Conservation (phyloP, 2,329 filamentous ascomycete species). For the Phoma herbarum region DNA sequence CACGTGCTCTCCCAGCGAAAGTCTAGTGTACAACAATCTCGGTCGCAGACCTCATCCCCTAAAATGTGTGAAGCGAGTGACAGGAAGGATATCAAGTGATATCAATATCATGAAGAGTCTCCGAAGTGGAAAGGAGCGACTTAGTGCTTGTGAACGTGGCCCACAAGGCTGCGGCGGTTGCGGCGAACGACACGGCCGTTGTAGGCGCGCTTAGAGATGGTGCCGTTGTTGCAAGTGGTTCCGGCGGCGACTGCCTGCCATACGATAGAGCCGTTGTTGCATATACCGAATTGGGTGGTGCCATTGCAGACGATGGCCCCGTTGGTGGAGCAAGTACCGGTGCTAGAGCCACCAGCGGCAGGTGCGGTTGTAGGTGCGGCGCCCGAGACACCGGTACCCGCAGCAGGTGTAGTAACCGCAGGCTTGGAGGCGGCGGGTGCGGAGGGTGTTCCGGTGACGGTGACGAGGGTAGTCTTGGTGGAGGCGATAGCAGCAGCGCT, state of each 20-base stretch:
- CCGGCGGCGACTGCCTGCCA: conserved; percentile 56
- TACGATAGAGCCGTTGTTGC: conserved; percentile 53
- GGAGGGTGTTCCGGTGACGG: conserved; percentile 34
- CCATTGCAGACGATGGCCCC: conserved; percentile 55
- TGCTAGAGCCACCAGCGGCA: conserved; percentile 1
- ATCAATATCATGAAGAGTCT: conserved; percentile 9
- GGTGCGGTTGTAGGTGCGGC: conserved; percentile 20
- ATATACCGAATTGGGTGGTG: conserved; percentile 53
- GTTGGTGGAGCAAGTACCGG: conserved; percentile 39
- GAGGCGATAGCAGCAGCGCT: conserved; percentile 31
- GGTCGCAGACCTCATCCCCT: conserved; percentile 16
- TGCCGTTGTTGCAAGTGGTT: conserved; percentile 55
- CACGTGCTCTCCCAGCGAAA: conserved; percentile 12
- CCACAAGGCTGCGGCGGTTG: conserved; percentile 21
- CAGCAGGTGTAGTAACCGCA: conserved; percentile 9
- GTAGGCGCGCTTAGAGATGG: conserved; percentile 48
- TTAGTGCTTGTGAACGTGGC: conserved; percentile 22
- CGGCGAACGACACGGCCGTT: conserved; percentile 44
- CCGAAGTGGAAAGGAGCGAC: background rate
- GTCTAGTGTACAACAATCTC: conserved; percentile 10
- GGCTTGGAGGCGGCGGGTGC: conserved; percentile 18
- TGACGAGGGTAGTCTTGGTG: conserved; percentile 43
- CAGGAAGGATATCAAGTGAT: conserved; percentile 19
- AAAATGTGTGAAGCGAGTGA: conserved; percentile 8
- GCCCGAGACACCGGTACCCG: conserved; percentile 21